Percentiles rank a stretch among this genome's conserved stretches.
Evolutionary conservation across 495 filamentous ascomycete genomes (phyloP).

Genomic region (Neurospora sp.): DNA sequence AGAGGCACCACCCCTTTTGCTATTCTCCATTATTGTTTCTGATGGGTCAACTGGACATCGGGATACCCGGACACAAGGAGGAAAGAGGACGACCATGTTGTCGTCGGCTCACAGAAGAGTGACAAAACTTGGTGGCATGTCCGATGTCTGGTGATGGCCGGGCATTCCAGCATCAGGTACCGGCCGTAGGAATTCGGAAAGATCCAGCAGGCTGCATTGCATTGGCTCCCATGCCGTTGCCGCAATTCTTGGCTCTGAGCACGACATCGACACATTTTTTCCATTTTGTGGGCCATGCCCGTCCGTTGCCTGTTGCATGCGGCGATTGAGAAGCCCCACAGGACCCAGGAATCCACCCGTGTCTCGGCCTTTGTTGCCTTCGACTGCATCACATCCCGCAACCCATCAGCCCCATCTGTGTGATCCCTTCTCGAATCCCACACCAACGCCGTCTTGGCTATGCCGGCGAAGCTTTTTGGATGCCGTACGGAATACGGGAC

Average conservation of each 20-base stretch:
- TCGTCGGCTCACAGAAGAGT: background rate
- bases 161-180: background rate
- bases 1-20: background rate
- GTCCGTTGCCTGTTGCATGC: background rate
- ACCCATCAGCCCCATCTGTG: conserved; percentile 3
- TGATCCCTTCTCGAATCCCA: background rate
- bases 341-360: background rate
- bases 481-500: background rate
- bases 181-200: background rate
- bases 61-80: background rate
- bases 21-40: background rate
- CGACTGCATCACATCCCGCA: background rate
- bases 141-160: background rate
- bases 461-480: background rate
- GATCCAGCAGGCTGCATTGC: background rate
- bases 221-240: conserved; percentile 1
- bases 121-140: background rate
- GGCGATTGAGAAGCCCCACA: conserved; percentile 5
- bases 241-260: conserved; percentile 24
- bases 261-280: conserved; percentile 21
- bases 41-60: background rate
- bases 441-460: background rate
- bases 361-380: background rate
- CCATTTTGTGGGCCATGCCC: conserved; percentile 2
- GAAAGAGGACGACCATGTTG: background rate